Evolutionary conservation across 768 basidiomycete genomes (phyloP), one percentile per base, ranked within the genome.

Genomic region (Omphalotus guepiniiformis): DNA sequence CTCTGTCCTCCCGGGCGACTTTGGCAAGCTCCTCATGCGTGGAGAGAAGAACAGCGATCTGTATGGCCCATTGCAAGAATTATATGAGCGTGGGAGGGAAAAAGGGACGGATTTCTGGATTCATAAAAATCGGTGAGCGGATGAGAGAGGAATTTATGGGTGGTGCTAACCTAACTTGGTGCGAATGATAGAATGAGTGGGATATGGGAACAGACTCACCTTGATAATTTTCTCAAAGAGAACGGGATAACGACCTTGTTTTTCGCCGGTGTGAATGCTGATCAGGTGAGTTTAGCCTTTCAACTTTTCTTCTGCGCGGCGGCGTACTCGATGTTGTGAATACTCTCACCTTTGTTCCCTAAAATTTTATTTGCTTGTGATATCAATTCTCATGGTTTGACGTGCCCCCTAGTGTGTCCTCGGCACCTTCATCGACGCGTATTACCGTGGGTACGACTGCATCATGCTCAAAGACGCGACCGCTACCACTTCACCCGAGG

Each of bases 41-140:
- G 81, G 65, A 39, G 71, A 68, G 39, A 68, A 63, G 48, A 85
- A 85, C 58, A 70, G 82, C 3, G 76, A 77, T 30, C 64, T 84
- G 40, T 85, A 85, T 63, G 81, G 78, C 1, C 81, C 81, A 7
- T 66, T 86, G 27, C 81, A 84, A 51, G 65, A 63, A 0, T 71
- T 76, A 51, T 84, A 74, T 54, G 38, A 75, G 44, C 67, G 73
- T 41, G 83, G 82, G 15, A 63, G 70, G 50, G 63, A 72, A 11
- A 64, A 60, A 5, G 82, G 82, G 1, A 81, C 79, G 8, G 83
- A 86, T 60, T 71, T 82, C 51, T 85, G 82, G 82, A 79, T 85
- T 42, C 78, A 85, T 60, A 86, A 85, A 62, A 85, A 85, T 61
- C 66, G 82, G 81, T 79, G 50, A 36, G 51, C 39, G 26, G 41